Evolutionary conservation across 2,329 filamentous ascomycete genomes (phyloP).

Genomic region (Aureobasidium mangrovei): DNA sequence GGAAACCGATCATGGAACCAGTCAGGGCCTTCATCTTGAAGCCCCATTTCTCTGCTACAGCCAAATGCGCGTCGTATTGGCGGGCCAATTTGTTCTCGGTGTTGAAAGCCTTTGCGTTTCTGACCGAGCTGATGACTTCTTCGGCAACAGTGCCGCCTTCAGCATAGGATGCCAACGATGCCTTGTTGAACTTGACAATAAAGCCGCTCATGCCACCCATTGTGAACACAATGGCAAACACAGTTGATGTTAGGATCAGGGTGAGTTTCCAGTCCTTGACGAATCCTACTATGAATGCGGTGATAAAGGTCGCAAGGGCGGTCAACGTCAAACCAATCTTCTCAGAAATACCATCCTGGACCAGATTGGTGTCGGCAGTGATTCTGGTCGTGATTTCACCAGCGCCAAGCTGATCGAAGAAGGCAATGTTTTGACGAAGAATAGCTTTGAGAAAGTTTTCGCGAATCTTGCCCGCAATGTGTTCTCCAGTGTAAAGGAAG

Average conservation of each 20-base stretch:
- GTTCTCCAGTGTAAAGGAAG: slow-evolving; percentile 62
- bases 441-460: slow-evolving; percentile 77
- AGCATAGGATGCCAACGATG: slow-evolving; percentile 69
- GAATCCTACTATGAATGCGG: slow-evolving; percentile 86
- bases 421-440: slow-evolving; percentile 80
- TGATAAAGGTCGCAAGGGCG: slow-evolving; percentile 71
- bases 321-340: slow-evolving; percentile 73
- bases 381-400: slow-evolving; percentile 93
- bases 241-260: slow-evolving; percentile 72
- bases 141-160: slow-evolving; percentile 81
- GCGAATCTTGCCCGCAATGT: slow-evolving; percentile 45
- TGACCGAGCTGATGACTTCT: slow-evolving; percentile 87
- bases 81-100: slow-evolving; percentile 85
- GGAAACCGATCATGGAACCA: slow-evolving; percentile 68
- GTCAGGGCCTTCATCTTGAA: slow-evolving; percentile 65
- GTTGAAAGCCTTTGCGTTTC: slow-evolving; percentile 86
- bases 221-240: slow-evolving; percentile 67
- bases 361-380: slow-evolving; percentile 84
- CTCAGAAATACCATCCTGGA: slow-evolving; percentile 89
- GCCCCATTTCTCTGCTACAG: slow-evolving; percentile 65
- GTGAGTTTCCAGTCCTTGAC: slow-evolving; percentile 89
- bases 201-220: slow-evolving; percentile 67
- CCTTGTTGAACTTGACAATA: slow-evolving; percentile 73
- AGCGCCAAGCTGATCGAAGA: slow-evolving; percentile 85
- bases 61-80: slow-evolving; percentile 72